Evolutionary conservation across 345 rosid genomes (phyloP).

Genomic region (Eucalyptus pauciflora): DNA sequence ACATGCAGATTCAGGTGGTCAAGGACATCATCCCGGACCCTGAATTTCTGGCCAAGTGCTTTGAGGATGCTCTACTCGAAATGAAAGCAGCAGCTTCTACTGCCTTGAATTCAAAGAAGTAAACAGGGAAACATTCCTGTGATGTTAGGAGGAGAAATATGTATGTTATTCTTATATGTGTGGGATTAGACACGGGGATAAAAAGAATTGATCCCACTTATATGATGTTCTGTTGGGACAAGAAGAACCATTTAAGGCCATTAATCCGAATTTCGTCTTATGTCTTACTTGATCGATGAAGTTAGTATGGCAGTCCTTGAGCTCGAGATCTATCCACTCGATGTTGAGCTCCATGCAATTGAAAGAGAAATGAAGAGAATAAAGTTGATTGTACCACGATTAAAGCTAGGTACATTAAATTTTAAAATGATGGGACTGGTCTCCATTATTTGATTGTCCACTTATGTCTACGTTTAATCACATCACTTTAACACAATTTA

Average conservation of each 20-base stretch:
- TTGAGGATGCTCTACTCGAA: constrained; percentile 38
- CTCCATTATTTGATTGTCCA: neutral
- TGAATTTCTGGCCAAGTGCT: constrained; percentile 44
- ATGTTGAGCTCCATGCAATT: neutral
- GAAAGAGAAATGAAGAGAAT: neutral
- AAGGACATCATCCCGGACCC: constrained; percentile 57
- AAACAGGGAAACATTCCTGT: neutral
- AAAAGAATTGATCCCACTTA: neutral
- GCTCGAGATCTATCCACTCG: neutral
- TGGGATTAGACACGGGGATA: neutral
- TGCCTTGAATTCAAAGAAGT: neutral
- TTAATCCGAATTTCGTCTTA: neutral
- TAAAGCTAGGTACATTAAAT: neutral
- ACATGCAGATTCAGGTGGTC: constrained; percentile 49
- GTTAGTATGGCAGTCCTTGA: neutral
- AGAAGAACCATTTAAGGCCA: too few species aligned
- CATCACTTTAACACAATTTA: too few species aligned
- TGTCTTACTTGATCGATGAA: neutral
- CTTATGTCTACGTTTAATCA: neutral
- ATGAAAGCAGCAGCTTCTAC: constrained; percentile 36
- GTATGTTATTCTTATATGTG: neutral
- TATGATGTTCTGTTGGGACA: neutral
- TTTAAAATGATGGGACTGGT: neutral
- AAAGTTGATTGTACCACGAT: too few species aligned
- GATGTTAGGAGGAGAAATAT: neutral